phyloP scores from a whole-genome alignment of 345 rosid species.

The Sonneratia alba region DNA sequence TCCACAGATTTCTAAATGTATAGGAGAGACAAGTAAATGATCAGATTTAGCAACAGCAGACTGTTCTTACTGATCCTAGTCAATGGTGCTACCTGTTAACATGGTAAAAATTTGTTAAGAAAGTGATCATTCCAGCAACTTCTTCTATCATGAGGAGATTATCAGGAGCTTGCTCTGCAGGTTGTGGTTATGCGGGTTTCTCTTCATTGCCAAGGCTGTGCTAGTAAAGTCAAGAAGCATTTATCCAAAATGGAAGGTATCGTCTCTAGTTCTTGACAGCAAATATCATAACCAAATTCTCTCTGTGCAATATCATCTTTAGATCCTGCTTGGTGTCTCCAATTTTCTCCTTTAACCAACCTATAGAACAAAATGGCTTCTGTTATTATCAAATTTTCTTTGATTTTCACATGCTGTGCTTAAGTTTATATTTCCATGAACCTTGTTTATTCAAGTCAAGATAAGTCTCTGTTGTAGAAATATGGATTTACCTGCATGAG shows the following conservation, averaged over 20 bases:
- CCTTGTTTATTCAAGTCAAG: background rate
- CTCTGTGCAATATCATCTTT: background rate
- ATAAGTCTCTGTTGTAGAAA: background rate
- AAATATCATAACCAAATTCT: background rate
- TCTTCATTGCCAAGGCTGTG: conserved; percentile 74
- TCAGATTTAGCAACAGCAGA: background rate
- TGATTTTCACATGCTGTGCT: background rate
- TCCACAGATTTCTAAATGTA: background rate
- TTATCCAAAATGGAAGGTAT: conserved; percentile 67
- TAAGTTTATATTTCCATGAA: background rate
- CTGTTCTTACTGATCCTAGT: background rate
- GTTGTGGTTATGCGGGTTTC: conserved; percentile 61
- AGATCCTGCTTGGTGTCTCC: background rate
- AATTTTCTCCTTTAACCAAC: background rate
- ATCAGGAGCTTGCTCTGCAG: conserved; percentile 17
- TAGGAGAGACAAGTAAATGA: background rate
- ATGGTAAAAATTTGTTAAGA: background rate
- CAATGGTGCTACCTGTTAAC: background rate
- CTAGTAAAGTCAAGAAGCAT: conserved; percentile 56
- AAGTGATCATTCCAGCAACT: background rate
- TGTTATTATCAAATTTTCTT: background rate
- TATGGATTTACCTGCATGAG: background rate
- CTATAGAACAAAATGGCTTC: background rate
- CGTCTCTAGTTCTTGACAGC: background rate
- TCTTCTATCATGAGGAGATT: background rate